A percentile compares a stretch with the other conserved stretches of the same genome.
These are phyloP conservation scores for Chlorophyllum brunneum DNA, from an alignment of 768 basidiomycete genomes.

Conservation along the genomic window DNA sequence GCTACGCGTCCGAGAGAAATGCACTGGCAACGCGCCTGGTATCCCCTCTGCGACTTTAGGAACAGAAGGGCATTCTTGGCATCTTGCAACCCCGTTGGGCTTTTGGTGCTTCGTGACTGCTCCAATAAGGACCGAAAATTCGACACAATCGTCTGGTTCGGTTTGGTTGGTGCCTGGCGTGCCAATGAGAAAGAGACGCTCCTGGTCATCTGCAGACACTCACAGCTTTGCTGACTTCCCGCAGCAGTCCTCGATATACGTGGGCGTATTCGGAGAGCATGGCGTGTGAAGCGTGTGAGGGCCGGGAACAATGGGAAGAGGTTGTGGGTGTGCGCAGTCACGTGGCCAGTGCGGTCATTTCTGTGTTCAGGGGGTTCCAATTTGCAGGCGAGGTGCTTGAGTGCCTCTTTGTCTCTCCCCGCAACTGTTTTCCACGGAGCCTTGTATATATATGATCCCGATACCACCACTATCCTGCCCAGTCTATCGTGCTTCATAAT, in stretches of 20 bases:
- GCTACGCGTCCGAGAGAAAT: not conserved
- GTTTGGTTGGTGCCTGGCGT: slow-evolving; percentile 28
- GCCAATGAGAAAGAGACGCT: not conserved
- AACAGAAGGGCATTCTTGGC: slow-evolving; percentile 63
- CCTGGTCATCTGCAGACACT: slow-evolving; percentile 14
- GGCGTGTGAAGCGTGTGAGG: not conserved
- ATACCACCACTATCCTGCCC: not conserved
- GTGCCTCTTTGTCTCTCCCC: no score
- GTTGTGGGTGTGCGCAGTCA: no score
- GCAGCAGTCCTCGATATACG: slow-evolving; percentile 48
- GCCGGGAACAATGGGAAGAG: not conserved
- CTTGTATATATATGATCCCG: slow-evolving; percentile 7
- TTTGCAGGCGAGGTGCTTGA: no score
- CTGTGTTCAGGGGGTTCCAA: no score
- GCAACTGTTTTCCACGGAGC: not conserved
- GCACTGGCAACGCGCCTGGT: slow-evolving; percentile 59
- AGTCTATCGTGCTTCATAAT: not conserved
- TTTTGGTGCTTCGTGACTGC: slow-evolving; percentile 26
- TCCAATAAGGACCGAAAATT: slow-evolving; percentile 57
- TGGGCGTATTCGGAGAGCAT: slow-evolving; percentile 31
- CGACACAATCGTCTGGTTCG: slow-evolving; percentile 38
- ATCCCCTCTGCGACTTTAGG: slow-evolving; percentile 65
- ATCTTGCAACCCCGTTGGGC: slow-evolving; percentile 35
- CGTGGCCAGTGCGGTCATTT: no score
- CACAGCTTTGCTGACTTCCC: slow-evolving; percentile 53